Conservation (phyloP, 225 moss, liverwort and hornwort genomes). For the Pseudisothecium myosuroides region DNA sequence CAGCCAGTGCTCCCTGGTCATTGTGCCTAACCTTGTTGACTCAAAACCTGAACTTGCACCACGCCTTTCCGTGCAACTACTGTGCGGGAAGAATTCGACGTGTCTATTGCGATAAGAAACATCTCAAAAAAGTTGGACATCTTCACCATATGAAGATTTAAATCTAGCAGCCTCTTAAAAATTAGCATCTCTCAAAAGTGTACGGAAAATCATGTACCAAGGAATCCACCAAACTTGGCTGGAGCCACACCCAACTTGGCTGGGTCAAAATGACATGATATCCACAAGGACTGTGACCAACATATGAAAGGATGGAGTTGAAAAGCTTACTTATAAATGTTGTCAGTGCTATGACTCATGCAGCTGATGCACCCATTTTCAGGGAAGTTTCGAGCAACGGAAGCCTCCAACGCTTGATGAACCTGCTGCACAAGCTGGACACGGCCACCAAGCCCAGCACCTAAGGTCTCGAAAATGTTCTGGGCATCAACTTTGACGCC, state of each 20-base stretch:
- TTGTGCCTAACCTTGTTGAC: background rate
- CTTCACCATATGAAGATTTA: background rate
- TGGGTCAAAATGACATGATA: background rate
- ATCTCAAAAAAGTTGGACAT: background rate
- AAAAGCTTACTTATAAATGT: conserved; percentile 51
- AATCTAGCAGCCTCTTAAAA: background rate
- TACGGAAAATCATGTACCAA: background rate
- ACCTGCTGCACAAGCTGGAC: conserved; percentile 73
- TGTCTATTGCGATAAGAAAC: background rate
- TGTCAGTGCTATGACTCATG: conserved; percentile 94
- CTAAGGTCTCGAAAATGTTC: conserved; percentile 83
- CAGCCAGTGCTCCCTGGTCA: no score
- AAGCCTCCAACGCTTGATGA: conserved; percentile 70
- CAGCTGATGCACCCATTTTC: conserved; percentile 97
- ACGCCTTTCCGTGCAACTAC: background rate
- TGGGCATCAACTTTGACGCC: conserved; percentile 98
- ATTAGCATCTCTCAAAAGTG: background rate
- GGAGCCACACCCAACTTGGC: background rate
- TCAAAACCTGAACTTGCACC: background rate
- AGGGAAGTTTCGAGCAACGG: conserved; percentile 68
- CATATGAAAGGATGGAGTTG: background rate
- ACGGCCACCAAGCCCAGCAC: conserved; percentile 78
- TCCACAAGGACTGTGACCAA: background rate
- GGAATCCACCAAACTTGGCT: background rate
- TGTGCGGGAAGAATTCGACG: background rate